Percentiles rank a stretch among this genome's conserved stretches.
Evolutionary conservation across 208 protist species (phyloP).

Genomic region (Leishmania lainsoni): DNA sequence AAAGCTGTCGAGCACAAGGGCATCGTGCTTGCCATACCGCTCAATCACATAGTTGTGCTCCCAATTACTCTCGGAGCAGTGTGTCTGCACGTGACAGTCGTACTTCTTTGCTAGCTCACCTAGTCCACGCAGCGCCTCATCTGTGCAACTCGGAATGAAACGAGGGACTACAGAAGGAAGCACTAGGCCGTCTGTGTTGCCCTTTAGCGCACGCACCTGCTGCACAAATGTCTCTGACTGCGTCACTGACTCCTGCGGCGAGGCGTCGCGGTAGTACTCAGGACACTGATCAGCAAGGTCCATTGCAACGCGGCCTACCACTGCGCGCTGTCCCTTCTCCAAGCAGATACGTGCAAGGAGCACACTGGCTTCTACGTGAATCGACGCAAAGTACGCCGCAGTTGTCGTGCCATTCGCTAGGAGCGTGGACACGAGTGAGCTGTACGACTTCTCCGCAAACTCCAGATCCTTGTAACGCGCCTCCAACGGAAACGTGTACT

Average conservation of each 20-base stretch:
- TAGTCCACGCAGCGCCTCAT: conserved; percentile 80
- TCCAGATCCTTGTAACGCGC: conserved; percentile 72
- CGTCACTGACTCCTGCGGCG: conserved; percentile 54
- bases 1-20: conserved; percentile 79
- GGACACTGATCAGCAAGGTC: conserved; percentile 86
- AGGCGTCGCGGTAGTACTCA: conserved; percentile 89
- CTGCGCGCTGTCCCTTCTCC: conserved; percentile 84
- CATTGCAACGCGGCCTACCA: conserved; percentile 93
- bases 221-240: conserved; percentile 75
- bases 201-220: conserved; percentile 42
- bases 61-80: conserved; percentile 87
- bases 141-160: conserved; percentile 93
- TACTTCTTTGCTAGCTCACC: conserved; percentile 73
- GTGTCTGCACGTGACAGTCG: conserved; percentile 74
- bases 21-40: conserved; percentile 83
- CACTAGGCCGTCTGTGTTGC: conserved; percentile 60
- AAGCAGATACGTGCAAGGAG: conserved; percentile 79
- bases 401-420: conserved; percentile 93
- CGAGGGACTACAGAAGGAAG: conserved; percentile 91
- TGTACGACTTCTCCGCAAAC: conserved; percentile 80
- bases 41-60: conserved; percentile 92
- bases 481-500: conserved; percentile 94
- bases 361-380: conserved; percentile 82
- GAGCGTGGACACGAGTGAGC: conserved; percentile 62
- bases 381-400: conserved; percentile 89